These are phyloP conservation scores for Tulasnella sp. DNA, from an alignment of 768 basidiomycete species.

Conservation along the genomic window DNA sequence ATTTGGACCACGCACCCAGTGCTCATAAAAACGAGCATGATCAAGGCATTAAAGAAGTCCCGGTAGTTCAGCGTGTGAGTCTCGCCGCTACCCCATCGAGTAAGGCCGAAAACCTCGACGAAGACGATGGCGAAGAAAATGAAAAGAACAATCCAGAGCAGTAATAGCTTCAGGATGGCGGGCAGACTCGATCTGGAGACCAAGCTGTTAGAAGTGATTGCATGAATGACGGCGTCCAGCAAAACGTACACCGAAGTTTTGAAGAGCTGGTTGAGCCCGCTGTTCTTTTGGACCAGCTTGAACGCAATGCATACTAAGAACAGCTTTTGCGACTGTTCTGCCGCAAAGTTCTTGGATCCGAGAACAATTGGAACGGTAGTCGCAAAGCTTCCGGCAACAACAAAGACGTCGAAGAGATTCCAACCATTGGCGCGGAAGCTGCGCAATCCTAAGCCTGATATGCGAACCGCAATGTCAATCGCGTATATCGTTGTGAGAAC, in stretches of 20 bases:
- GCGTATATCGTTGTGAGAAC: constrained; percentile 65
- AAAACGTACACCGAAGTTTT: constrained; percentile 86
- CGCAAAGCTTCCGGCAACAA: constrained; percentile 73
- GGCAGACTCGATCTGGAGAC: constrained; percentile 71
- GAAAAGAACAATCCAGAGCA: constrained; percentile 86
- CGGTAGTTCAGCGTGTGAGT: constrained; percentile 71
- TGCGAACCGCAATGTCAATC: constrained; percentile 71
- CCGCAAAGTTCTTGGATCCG: constrained; percentile 45
- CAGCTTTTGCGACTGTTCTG: constrained; percentile 74
- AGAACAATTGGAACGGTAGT: constrained; percentile 74
- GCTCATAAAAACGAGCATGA: constrained; percentile 91
- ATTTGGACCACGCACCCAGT: constrained; percentile 64
- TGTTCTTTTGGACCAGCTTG: constrained; percentile 87
- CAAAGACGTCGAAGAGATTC: constrained; percentile 86
- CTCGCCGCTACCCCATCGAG: constrained; percentile 74
- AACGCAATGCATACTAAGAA: constrained; percentile 91
- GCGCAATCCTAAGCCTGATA: constrained; percentile 75
- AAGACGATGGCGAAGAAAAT: constrained; percentile 85
- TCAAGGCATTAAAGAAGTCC: constrained; percentile 68
- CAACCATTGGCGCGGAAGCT: constrained; percentile 86
- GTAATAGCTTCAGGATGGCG: constrained; percentile 75
- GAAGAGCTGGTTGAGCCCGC: constrained; percentile 89
- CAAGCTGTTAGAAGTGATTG: background rate
- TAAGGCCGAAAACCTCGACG: constrained; percentile 87
- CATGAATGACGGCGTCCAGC: background rate